Conservation (phyloP, 2,329 filamentous ascomycete genomes). For the Fusarium buharicum region DNA sequence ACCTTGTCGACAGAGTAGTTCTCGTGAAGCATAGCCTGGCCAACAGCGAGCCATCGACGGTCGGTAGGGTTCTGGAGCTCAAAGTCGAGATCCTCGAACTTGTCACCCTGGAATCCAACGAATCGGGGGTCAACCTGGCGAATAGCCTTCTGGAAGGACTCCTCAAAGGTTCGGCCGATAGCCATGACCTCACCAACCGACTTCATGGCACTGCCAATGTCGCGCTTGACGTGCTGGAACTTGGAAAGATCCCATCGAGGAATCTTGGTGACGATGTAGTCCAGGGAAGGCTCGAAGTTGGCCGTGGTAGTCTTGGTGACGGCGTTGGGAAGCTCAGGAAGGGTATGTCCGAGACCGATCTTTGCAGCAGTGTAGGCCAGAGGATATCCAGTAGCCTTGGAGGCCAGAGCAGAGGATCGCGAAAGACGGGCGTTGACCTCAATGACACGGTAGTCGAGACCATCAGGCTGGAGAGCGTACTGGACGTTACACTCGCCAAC, state of each 20-base stretch:
- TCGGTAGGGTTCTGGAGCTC: conserved; percentile 93
- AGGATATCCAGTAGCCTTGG: conserved; percentile 97
- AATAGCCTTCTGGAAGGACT: conserved; percentile 99
- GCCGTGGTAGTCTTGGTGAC: conserved; percentile 99
- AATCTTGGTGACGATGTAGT: conserved; percentile 99
- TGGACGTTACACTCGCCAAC: conserved; percentile 99
- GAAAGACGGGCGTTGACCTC: conserved; percentile 99
- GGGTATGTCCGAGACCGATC: conserved; percentile 94
- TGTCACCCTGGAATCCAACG: conserved; percentile 92
- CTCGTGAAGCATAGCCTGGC: conserved; percentile 97
- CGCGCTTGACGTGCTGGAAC: conserved; percentile 98
- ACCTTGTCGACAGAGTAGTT: conserved; percentile 92
- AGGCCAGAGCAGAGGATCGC: conserved; percentile 94
- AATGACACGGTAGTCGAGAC: conserved; percentile 97
- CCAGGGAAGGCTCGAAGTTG: conserved; percentile 97
- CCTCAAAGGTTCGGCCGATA: conserved; percentile 97
- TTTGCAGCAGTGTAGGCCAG: conserved; percentile 97
- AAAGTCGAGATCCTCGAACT: conserved; percentile 92
- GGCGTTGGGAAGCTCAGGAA: conserved; percentile 95
- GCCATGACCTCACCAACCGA: conserved; percentile 99
- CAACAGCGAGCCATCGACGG: conserved; percentile 95
- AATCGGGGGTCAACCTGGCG: conserved; percentile 94
- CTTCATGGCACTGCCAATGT: conserved; percentile 99
- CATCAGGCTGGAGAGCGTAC: conserved; percentile 95
- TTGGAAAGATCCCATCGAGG: conserved; percentile 98